Evolutionary conservation across 768 basidiomycete genomes (phyloP), one percentile per base, ranked within the genome.

Genomic region (Gymnopilus dilepis): DNA sequence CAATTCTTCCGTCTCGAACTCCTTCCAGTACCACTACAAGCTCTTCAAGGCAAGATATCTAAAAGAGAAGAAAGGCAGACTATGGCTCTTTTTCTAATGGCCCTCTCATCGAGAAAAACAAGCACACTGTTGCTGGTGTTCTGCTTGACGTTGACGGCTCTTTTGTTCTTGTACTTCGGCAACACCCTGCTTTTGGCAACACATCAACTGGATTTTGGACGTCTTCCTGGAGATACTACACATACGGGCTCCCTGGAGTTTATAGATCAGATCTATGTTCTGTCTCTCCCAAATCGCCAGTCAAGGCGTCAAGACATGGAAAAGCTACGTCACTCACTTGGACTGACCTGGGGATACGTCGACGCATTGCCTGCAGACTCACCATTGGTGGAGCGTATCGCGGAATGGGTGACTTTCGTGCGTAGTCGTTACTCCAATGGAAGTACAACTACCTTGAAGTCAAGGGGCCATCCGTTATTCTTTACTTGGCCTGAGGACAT

Each of bases 291-390:
- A 8, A 73, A 69, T 26, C 82, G 90, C 30, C 66, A 66, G 17
- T 88, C 89, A 62, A 77, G 90, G 24, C 82, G 84, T 13, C 62
- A 69, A 19, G 77, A 84, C 48, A 90, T 91, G 88, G 85, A 88
- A 54, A 65, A 61, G 17, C 67, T 92, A 22, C 79, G 84, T 22
- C 69, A 67, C 11, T 67, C 69, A 7, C 80, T 89, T 19, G 75
- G 70, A 21, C 69, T 89, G 11, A 67, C 74, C 9, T 90, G 86
- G 86, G 79, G 78, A 3, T 83, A 87, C 65, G 62, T 83, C 19
- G 77, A 85, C 45, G 89, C 87, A 7, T 68, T 78, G 2, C 74
- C 80, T 17, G 67, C 79, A 0, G 72, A 76, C 12, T 73, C 81
- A 30, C 63, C 74, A 2, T 56, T 78, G 7, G 74, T 89, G 24